Evolutionary conservation across 805 yeast species (phyloP), one percentile per base, ranked within the genome.

Genomic region (Kurtzmaniella cleridarum): DNA sequence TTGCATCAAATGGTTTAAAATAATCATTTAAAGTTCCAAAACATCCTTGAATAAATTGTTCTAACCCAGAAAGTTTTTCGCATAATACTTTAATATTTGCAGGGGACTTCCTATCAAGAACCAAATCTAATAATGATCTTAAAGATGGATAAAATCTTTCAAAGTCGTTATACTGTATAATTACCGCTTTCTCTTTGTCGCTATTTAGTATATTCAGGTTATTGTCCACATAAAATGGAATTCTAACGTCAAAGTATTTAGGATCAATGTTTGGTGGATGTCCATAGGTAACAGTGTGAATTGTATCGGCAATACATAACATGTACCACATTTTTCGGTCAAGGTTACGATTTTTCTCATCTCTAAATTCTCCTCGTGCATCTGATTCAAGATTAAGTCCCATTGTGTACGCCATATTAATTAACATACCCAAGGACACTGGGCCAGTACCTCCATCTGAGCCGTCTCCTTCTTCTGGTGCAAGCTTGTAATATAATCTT

Each of bases 321-420:
- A 52, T 60, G 34, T 50, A 57, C 73, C 73, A 67, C 5, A 64
- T 55, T 38, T 66, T 66, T 37, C 73, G 46, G 29, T 57, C 40
- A 24, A 66, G 38, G 39, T 62, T 56, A 48, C 51, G 43, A 3
- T 34, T 28, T 26, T 46, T 48, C 23, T 49, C 59, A 40, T 56
- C 56, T 11, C 48, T 42, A 40, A 59, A 57, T 46, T 38, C 49
- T 41, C 55, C 29, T 47, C 77, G 76, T 30, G 64, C 63, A 34
- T 67, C 70, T 1, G 89, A 88, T 45, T 83, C 89, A 50, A 89
- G 64, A 52, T 83, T 81, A 13, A 81, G 46, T 0, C 88, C 90
- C 46, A 81, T 71, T 16, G 80, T 71, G 41, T 76, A 71, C 0
- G 82, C 85, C 80, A 81, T 78, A 47, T 80, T 86, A 10, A 79